phyloP scores from a whole-genome alignment of 2,329 filamentous ascomycete genomes.

The Colletotrichum neosansevieriae region DNA sequence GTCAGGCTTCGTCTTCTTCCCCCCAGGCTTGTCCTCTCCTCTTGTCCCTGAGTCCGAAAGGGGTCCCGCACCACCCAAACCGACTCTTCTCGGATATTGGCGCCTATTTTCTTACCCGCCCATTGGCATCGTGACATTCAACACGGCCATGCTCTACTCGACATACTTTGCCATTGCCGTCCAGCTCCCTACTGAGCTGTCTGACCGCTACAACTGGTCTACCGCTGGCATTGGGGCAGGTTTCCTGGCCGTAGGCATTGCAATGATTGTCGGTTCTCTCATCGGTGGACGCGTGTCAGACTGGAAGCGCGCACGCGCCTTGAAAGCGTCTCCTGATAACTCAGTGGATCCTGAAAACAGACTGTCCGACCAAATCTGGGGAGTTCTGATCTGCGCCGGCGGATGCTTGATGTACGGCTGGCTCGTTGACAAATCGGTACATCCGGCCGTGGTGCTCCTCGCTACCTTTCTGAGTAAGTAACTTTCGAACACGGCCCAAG shows the following conservation, averaged over 20 bases:
- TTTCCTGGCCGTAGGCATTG: conserved; percentile 47
- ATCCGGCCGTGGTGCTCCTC: conserved; percentile 47
- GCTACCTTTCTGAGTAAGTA: conserved; percentile 48
- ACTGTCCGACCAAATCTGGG: conserved; percentile 54
- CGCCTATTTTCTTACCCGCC: conserved; percentile 49
- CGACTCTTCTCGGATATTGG: conserved; percentile 46
- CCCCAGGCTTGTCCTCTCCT: conserved; percentile 43
- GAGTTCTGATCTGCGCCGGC: conserved; percentile 51
- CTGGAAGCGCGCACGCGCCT: conserved; percentile 45
- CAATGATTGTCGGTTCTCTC: conserved; percentile 50
- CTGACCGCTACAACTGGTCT: conserved; percentile 50
- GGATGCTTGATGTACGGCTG: conserved; percentile 57
- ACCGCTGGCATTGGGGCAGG: conserved; percentile 50
- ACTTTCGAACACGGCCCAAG: background rate
- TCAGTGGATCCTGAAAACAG: conserved; percentile 52
- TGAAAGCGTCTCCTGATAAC: conserved; percentile 34
- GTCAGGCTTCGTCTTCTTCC: conserved; percentile 41
- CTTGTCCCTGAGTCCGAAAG: conserved; percentile 44
- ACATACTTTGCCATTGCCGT: conserved; percentile 50
- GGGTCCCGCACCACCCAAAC: conserved; percentile 47
- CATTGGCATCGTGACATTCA: conserved; percentile 49
- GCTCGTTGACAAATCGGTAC: conserved; percentile 48
- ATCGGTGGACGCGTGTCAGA: conserved; percentile 54
- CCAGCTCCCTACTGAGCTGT: conserved; percentile 47
- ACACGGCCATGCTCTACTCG: conserved; percentile 50